Base-by-base conservation (phyloP, 225 moss, liverwort and hornwort species). In the Climacium dendroides region DNA sequence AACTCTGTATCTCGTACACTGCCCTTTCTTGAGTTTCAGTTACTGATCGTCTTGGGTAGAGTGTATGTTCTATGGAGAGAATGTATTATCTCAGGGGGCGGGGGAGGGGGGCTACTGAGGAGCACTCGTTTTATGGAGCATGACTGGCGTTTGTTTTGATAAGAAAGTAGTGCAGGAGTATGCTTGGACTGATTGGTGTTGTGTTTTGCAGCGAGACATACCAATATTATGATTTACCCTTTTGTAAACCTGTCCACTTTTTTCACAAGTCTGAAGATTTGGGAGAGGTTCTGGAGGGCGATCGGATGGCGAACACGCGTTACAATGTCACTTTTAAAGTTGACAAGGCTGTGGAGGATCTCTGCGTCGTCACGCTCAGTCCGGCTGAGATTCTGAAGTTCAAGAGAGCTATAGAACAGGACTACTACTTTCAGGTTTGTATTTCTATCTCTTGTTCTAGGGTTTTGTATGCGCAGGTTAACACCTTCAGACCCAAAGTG, bases 221-320 rank as follows among this genome's bases (percentile, higher is more conserved):
- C 85, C 98, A 98, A 87, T 98, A 98, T 59, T 98, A 95, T 81
- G 98, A 98, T 91, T 90, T 98, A 83, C 96, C 98, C 52, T 98
- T 98, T 81, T 98, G 98, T 85, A 88, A 94, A 48, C 96, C 98
- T 52, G 78, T 66, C 25, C 87, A 94, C 60, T 81, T 98, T 83
- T 88, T 83, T 78, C 98, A 98, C 86, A 98, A 98, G 79, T 89
- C 92, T 20, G 98, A 98, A 87, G 98, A 94, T 90, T 85, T 98
- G 89, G 98, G 98, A 55, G 98, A 98, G 89, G 98, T 98, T 13
- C 88, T 98, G 77, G 98, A 98, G 90, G 98, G 98, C 71, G 98
- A 98, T 88, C 96, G 98, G 32, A 98, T 98, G 98, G 98, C 96
- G 85, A 97, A 90, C 87, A 96, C 96, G 24, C 91, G 91, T 54